phyloP scores from a whole-genome alignment of 148 eudicot species.

The Diospyros kaki region DNA sequence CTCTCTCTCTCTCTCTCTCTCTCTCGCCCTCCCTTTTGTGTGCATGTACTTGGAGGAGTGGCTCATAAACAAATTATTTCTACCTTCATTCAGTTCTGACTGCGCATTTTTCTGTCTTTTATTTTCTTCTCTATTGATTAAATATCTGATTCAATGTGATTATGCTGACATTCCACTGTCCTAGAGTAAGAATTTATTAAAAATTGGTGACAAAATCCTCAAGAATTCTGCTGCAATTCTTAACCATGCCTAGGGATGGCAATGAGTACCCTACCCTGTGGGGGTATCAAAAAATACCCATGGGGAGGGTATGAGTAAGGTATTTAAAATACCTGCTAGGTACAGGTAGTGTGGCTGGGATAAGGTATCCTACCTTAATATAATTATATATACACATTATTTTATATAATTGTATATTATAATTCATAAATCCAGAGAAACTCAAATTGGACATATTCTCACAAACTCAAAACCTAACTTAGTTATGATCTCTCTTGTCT shows the following conservation, averaged over 20 bases:
- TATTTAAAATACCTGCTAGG: too few species aligned
- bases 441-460: too few species aligned
- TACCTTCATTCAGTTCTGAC: not conserved
- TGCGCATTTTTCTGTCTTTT: not conserved
- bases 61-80: not conserved
- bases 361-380: too few species aligned
- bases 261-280: too few species aligned
- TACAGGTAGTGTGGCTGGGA: too few species aligned
- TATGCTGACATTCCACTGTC: not conserved
- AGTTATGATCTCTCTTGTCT: too few species aligned
- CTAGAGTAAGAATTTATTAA: not conserved
- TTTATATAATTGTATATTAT: too few species aligned
- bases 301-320: too few species aligned
- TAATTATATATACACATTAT: too few species aligned
- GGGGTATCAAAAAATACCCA: too few species aligned
- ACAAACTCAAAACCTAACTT: too few species aligned
- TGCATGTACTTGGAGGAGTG: not conserved
- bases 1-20: constrained; percentile 10
- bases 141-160: not conserved
- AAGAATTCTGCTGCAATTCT: not conserved
- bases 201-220: not conserved
- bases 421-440: too few species aligned
- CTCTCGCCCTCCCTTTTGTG: not conserved
- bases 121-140: not conserved
- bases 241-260: not conserved